These are phyloP conservation scores for Ogataea degrootiae DNA, from an alignment of 805 yeast genomes.

Conservation along the genomic window DNA sequence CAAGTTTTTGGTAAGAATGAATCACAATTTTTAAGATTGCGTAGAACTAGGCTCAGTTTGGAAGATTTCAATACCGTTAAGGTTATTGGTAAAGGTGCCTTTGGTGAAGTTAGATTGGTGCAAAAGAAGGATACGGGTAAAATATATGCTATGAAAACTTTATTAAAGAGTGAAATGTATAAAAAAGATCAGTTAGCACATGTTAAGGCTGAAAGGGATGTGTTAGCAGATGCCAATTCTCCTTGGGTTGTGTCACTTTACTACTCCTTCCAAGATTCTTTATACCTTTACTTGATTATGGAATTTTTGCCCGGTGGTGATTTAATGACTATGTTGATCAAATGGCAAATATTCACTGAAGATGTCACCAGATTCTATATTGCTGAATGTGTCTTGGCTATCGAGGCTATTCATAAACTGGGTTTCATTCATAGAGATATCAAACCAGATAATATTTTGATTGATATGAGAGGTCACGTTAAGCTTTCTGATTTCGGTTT, in stretches of 20 bases:
- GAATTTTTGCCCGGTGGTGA: slow-evolving; percentile 83
- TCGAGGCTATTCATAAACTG: slow-evolving; percentile 86
- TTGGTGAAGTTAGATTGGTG: slow-evolving; percentile 93
- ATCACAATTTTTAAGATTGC: slow-evolving; percentile 74
- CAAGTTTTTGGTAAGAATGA: slow-evolving; percentile 83
- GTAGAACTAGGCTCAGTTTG: slow-evolving; percentile 77
- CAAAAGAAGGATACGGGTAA: slow-evolving; percentile 90
- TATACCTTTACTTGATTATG: slow-evolving; percentile 73
- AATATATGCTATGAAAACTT: slow-evolving; percentile 92
- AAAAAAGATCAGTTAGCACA: slow-evolving; percentile 92
- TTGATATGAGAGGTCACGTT: slow-evolving; percentile 62
- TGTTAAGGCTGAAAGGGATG: slow-evolving; percentile 94
- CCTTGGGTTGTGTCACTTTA: slow-evolving; percentile 86
- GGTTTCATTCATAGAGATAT: slow-evolving; percentile 97
- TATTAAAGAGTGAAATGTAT: slow-evolving; percentile 87
- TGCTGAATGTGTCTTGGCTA: slow-evolving; percentile 94
- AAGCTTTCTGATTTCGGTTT: slow-evolving; percentile 71
- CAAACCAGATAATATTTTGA: slow-evolving; percentile 87
- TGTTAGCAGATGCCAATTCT: slow-evolving; percentile 82
- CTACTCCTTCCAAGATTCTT: slow-evolving; percentile 76
- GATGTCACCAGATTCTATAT: slow-evolving; percentile 90
- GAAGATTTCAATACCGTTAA: slow-evolving; percentile 87
- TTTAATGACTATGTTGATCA: slow-evolving; percentile 90
- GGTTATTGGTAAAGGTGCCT: slow-evolving; percentile 94
- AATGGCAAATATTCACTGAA: slow-evolving; percentile 91